Evolutionary conservation across 805 yeast genomes (phyloP), one percentile per base, ranked within the genome.

Genomic region (Metschnikowia corniflorae): DNA sequence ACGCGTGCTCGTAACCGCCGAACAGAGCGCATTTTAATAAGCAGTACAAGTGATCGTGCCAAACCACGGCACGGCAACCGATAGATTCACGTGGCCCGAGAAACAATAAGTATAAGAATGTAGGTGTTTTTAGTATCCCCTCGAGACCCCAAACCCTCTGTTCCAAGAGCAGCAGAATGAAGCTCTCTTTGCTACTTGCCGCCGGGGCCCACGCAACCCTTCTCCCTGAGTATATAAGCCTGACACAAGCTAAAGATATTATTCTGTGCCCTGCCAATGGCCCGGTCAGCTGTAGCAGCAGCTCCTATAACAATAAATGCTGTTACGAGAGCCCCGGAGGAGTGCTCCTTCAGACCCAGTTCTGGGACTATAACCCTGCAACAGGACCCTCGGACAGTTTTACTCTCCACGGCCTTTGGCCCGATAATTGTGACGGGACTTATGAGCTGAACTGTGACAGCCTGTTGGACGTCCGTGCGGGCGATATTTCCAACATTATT

Each of bases 391-490:
- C 53, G 16, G 56, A 63, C 29, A 50, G 58, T 8, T 67, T 65
- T 45, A 67, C 73, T n/a, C 50, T 67, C 29, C 72, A 67, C 40
- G 73, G 73, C 1, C 55, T 65, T 28, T 67, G 72, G 72, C 67
- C 67, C 7, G 70, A 67, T 40, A 53, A 56, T 35, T 67, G 71
- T 42, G 63, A 65, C 38, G 71, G 70, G 3, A 48, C 59, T 2
- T 67, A 61, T 43, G 46, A 44, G 31, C 68, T 55, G 39, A 59
- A 57, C 42, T 66, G 72, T 46, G 54, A 61, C 42, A 50, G 56
- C 10, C 29, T 46, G 7, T 53, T 59, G 46, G 57, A 63, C 35
- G 52, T 61, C 26, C 15, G 17, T 4, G 35, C 32, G 8, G 43
- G 47, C 3, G 55, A 60, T 12, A 51, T 56, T 31, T 40, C 45